Base-by-base conservation (phyloP, 1,139 yeast genomes). In the Yamadazyma songkhlaensis region DNA sequence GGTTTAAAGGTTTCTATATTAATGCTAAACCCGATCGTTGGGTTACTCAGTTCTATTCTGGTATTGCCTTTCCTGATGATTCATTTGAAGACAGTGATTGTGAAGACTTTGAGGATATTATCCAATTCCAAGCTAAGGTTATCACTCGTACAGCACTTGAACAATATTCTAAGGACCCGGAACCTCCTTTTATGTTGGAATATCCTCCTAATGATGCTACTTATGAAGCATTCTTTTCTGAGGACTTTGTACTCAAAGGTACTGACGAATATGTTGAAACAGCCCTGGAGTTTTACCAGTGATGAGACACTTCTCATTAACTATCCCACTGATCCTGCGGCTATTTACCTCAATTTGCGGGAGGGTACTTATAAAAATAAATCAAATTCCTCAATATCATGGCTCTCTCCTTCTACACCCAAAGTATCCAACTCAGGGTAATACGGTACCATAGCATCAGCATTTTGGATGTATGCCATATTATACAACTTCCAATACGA, bases 401-500 rank as follows among this genome's bases (percentile, higher is more conserved):
- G 62, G 22, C 41, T 43, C 3, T 29, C 25, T 3, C 38, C 49
- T 25, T 41, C 47, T 9, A 12, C 3, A 6, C 44, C 44, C 13
- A 61, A 35, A n/a, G 59, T 61, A 4, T 71, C 74, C 15, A 82
- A 49, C 22, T 65, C 58, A 0, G 98, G 98, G 54, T 84, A 90
- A 50, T 73, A 81, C 0, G 97, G 96, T 1, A 89, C 90, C 57
- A 92, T 60, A 0, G 90, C 67, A 54, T 88, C 95, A 29, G 81
- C 70, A 44, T 78, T 76, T 50, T 82, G 89, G 11, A 86, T 77
- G 54, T 90, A 90, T 15, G 90, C 79, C 38, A 70, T 63, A 50
- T 92, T 90, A 64, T 78, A 90, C 24, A 90, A 58, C 47, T 76
- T 79, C 97, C 98, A 94, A 57, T 84, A 94, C 0, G 95, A 81